A percentile compares a stretch with the other conserved stretches of the same genome.
Evolutionary conservation across 1,284 basidiomycete genomes (phyloP).

Genomic region (Malassezia furfur): DNA sequence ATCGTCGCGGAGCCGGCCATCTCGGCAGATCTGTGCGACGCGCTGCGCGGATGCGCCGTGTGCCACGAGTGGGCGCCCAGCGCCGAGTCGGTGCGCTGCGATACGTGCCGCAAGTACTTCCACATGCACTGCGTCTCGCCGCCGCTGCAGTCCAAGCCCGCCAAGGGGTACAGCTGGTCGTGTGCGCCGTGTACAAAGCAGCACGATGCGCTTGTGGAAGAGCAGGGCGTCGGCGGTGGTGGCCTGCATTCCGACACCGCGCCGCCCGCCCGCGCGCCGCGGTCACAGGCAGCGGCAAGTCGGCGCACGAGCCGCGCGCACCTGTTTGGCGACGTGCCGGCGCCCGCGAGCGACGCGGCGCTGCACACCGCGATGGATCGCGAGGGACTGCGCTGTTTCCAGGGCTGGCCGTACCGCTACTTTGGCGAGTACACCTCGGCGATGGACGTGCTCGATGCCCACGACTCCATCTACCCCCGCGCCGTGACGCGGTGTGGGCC

Average conservation of each 20-base stretch:
- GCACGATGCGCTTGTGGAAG: slow-evolving; percentile 52
- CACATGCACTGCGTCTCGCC: slow-evolving; percentile 91
- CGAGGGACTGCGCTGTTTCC: slow-evolving; percentile 61
- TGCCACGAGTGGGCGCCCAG: slow-evolving; percentile 81
- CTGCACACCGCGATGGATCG: slow-evolving; percentile 28
- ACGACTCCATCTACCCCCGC: slow-evolving; percentile 88
- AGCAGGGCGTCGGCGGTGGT: slow-evolving; percentile 20
- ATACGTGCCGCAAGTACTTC: slow-evolving; percentile 83
- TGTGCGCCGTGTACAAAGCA: slow-evolving; percentile 81
- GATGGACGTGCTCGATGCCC: slow-evolving; percentile 58
- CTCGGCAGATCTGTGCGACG: slow-evolving; percentile 77
- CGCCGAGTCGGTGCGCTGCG: slow-evolving; percentile 81
- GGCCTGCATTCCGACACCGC: slow-evolving; percentile 11
- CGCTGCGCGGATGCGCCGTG: slow-evolving; percentile 70
- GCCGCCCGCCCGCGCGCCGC: neutral
- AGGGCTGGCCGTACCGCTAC: slow-evolving; percentile 91
- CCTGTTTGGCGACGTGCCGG: slow-evolving; percentile 19
- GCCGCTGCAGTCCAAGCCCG: slow-evolving; percentile 85
- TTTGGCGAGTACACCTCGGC: slow-evolving; percentile 86
- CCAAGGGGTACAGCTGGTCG: slow-evolving; percentile 94
- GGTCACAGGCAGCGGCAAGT: slow-evolving; percentile 7
- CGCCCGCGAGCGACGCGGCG: slow-evolving; percentile 17
- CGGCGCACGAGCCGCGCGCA: slow-evolving; percentile 16
- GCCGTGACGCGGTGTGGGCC: slow-evolving; percentile 75
- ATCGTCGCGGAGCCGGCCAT: slow-evolving; percentile 87